Evolutionary conservation across 2,329 filamentous ascomycete species (phyloP).

Genomic region (Aspergillus glaucus): DNA sequence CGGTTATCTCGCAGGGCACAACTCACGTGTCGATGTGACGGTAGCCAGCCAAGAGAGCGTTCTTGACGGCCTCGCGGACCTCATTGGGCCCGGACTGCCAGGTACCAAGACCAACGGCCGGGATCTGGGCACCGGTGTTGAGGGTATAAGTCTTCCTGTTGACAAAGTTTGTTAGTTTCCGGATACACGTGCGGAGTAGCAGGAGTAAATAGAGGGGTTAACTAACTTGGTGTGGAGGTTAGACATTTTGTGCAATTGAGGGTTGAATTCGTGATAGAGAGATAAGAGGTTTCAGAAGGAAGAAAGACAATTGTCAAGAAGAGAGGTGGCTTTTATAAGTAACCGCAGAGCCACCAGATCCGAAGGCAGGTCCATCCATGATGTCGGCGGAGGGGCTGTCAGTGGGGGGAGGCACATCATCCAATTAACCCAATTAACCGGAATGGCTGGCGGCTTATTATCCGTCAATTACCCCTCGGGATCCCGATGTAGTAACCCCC

Average conservation of each 20-base stretch:
- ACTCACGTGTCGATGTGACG: slow-evolving; percentile 50
- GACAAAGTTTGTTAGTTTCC: background rate
- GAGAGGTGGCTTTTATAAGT: background rate
- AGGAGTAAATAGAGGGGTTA: slow-evolving; percentile 1
- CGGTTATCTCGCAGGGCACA: slow-evolving; percentile 3
- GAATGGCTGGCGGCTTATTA: background rate
- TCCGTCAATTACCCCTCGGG: background rate
- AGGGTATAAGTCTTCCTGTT: slow-evolving; percentile 38
- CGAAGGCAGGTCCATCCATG: slow-evolving; percentile 18
- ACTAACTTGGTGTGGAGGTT: slow-evolving; percentile 24
- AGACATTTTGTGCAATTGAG: slow-evolving; percentile 19
- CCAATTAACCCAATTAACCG: slow-evolving; percentile 2
- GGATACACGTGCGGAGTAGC: background rate
- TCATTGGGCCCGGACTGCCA: slow-evolving; percentile 51
- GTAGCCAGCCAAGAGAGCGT: slow-evolving; percentile 47
- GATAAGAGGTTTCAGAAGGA: background rate
- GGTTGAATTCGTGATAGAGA: background rate
- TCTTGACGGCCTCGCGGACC: slow-evolving; percentile 44
- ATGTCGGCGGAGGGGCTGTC: slow-evolving; percentile 15
- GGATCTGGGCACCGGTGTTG: slow-evolving; percentile 46
- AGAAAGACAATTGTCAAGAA: background rate
- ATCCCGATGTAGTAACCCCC: background rate
- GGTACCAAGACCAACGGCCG: slow-evolving; percentile 48
- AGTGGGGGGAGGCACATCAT: background rate
- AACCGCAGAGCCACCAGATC: background rate